Base-by-base conservation (phyloP, 2,329 filamentous ascomycete genomes). In the Pseudopithomyces chartarum region DNA sequence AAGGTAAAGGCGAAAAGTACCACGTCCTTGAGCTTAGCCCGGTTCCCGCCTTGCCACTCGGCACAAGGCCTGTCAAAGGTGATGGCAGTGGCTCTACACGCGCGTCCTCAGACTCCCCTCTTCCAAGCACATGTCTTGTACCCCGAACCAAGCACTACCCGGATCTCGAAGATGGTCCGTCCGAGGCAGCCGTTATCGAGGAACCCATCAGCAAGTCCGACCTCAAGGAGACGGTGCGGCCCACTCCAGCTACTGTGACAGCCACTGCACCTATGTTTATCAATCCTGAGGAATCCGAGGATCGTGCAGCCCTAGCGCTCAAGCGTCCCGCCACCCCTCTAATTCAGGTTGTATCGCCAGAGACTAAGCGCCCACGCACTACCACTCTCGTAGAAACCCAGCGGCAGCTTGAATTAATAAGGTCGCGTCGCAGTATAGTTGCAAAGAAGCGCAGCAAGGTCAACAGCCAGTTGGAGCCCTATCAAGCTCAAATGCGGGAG, bases 401-500 rank as follows among this genome's bases (percentile, higher is more conserved):
- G 17, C 66, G 67, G 36, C 58, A 47, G 12, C 55, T 69, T 3
- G 47, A 63, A 2, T 48, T 44, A 1, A 23, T 59, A n/a, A 58
- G 60, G 23, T 56, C 58, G 40, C 62, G 58, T 44, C 67, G 65
- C 34, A 15, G 38, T 3, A 55, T 60, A 32, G 54, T 55, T 0
- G 65, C 62, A 1, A 55, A 57, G 48, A 64, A 67, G 53, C 64
- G 68, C 19, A 50, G 52, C 3, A 55, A 57, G 2, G 33, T 67
- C 2, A 61, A 64, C 7, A 34, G 56, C 15, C 36, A 64, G 42
- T 54, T 71, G 40, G 57, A 47, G 0, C 60, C 61, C 0, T 65
- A 65, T 55, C 61, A 64, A 49, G 46, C 62, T 36, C 52, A 59
- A 8, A 64, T 68, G 52, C 50, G 55, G 1, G 65, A 63, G 34